Percentiles rank a stretch among this genome's conserved stretches.
These are phyloP conservation scores for Globisporangium mamillatum DNA, from an alignment of 352 stramenopile species.

Conservation along the genomic window DNA sequence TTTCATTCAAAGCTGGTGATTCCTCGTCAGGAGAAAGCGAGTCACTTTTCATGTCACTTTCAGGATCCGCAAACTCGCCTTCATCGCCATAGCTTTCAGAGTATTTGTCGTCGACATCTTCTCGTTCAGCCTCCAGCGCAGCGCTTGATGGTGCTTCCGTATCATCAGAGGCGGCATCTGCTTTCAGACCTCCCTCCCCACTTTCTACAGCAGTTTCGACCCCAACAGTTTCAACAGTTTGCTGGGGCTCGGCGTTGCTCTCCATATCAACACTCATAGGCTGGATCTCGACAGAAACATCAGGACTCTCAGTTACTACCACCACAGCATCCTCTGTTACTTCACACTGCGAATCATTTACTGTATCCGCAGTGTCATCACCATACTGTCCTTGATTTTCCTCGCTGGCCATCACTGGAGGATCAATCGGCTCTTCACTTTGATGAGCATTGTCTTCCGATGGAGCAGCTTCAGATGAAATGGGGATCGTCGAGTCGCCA, in stretches of 20 bases:
- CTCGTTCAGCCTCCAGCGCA: neutral
- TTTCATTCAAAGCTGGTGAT: neutral
- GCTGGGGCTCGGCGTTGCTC: neutral
- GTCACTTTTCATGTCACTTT: neutral
- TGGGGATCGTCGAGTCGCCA: neutral
- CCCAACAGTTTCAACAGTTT: neutral
- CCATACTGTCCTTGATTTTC: neutral
- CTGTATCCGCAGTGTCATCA: neutral
- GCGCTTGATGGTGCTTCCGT: neutral
- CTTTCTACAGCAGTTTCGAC: neutral
- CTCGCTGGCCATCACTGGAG: neutral
- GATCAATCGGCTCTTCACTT: neutral
- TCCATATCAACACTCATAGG: neutral
- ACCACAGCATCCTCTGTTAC: neutral
- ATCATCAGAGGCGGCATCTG: neutral
- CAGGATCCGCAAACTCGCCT: neutral
- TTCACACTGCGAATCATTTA: neutral
- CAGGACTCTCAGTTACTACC: neutral
- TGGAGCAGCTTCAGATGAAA: conserved; percentile 1
- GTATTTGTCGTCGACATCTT: neutral
- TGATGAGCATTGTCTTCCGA: neutral
- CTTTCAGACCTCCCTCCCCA: neutral
- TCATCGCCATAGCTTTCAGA: neutral
- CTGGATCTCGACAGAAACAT: neutral
- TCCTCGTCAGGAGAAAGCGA: neutral